A percentile compares a stretch with the other conserved stretches of the same genome.
Conservation (phyloP, 2,329 filamentous ascomycete species). For the Pezicula carpinea region DNA sequence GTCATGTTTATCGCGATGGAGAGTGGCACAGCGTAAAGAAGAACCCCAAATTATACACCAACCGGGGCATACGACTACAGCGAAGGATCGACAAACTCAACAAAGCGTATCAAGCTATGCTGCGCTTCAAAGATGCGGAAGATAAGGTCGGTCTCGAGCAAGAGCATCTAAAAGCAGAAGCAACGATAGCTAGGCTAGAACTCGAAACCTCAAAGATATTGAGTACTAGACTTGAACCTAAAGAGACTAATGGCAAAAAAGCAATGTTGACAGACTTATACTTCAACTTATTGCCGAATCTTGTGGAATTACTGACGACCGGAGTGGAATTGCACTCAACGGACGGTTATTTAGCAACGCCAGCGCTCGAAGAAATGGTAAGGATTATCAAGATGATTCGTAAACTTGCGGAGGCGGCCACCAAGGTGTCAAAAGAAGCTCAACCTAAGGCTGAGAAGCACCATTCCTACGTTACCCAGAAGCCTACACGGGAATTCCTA, state of each 20-base stretch:
- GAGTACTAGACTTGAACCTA: neutral
- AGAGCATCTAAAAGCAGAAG: too few species aligned
- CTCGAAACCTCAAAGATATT: neutral
- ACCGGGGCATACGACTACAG: too few species aligned
- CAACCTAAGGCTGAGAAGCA: neutral
- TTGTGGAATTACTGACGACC: neutral
- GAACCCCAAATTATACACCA: too few species aligned
- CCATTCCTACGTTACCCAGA: neutral
- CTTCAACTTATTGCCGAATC: neutral
- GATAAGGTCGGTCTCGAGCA: too few species aligned
- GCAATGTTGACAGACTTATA: neutral
- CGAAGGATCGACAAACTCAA: too few species aligned
- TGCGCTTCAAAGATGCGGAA: too few species aligned
- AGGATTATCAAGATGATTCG: neutral
- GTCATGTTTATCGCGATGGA: too few species aligned
- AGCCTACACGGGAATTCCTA: neutral
- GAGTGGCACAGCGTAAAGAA: too few species aligned
- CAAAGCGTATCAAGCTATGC: too few species aligned
- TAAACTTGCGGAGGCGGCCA: neutral
- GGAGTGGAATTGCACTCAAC: neutral
- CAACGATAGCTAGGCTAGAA: too few species aligned
- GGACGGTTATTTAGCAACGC: neutral
- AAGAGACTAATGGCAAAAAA: neutral
- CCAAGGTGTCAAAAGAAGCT: neutral
- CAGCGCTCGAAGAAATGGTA: neutral